Evolutionary conservation across 1,284 basidiomycete species (phyloP), one percentile per base, ranked within the genome.

Genomic region (Tilletia caries): DNA sequence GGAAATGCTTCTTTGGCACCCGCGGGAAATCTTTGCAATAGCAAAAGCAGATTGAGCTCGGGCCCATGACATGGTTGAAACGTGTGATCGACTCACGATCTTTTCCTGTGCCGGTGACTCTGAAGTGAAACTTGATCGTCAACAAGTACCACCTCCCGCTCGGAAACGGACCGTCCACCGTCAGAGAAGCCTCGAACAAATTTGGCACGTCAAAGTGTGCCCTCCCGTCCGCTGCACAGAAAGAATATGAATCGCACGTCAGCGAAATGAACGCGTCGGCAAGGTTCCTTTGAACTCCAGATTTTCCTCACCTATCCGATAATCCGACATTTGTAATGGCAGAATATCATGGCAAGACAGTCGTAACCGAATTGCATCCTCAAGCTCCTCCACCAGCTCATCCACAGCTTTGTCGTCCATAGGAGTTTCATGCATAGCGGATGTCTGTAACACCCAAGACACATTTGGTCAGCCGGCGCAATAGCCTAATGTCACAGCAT

Each of bases 171-270:
- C 92, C 91, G 43, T 86, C 86, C 41, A 93, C 85, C 71, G 89
- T 92, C 41, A 93, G 82, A 0, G 90, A 90, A 2, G 88, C 87
- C 76, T 90, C 88, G 78, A 95, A 95, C n/a, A 93, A 84, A 25
- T 88, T 87, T 0, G 88, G 88, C 0, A 89, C 89, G 3, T 86
- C 87, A 77, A 95, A 93, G 76, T 88, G 88, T 2, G 89, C 92
- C 66, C 92, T 88, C 5, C 92, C 93, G 73, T 90, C 88, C 67
- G 86, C 90, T 71, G 52, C 23, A 23, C 8, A 60, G 32, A 41
- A n/a, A n/a, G n/a, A n/a, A n/a, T n/a, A n/a, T n/a, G n/a, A n/a
- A n/a, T n/a, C n/a, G n/a, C n/a, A n/a, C n/a, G n/a, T n/a, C n/a
- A 67, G 46, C 37, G 66, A 8, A n/a, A 29, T 29, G 33, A 23